Evolutionary conservation across 768 basidiomycete genomes (phyloP).

Genomic region (Amanita polypyramis): DNA sequence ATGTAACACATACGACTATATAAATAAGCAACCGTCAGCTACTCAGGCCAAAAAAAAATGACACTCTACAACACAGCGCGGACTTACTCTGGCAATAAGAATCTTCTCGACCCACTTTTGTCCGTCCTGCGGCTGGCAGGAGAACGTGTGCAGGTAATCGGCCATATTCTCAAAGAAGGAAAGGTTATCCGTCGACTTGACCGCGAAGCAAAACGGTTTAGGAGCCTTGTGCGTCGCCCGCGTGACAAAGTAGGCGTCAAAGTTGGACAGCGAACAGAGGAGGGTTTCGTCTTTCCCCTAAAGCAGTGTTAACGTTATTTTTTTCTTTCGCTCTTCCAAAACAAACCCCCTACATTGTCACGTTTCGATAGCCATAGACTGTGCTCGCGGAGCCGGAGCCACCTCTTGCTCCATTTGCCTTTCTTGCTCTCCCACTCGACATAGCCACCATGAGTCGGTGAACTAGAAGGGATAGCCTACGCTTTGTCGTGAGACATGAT

Average conservation of each 20-base stretch:
- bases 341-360: slow-evolving; percentile 61
- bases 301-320: too few species aligned
- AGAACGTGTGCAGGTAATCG: slow-evolving; percentile 85
- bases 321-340: too few species aligned
- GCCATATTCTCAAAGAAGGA: slow-evolving; percentile 79
- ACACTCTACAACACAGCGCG: not conserved
- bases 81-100: slow-evolving; percentile 70
- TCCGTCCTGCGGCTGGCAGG: slow-evolving; percentile 65
- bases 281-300: slow-evolving; percentile 79
- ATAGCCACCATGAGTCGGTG: slow-evolving; percentile 43
- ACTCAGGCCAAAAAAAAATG: too few species aligned
- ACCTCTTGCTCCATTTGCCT: slow-evolving; percentile 93
- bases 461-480: slow-evolving; percentile 33
- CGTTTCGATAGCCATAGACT: slow-evolving; percentile 83
- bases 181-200: slow-evolving; percentile 83
- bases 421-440: slow-evolving; percentile 87
- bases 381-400: slow-evolving; percentile 81
- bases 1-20: slow-evolving; percentile 71
- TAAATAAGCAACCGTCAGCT: slow-evolving; percentile 9
- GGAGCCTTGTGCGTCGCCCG: slow-evolving; percentile 74
- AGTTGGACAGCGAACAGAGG: slow-evolving; percentile 80
- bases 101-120: slow-evolving; percentile 72
- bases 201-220: slow-evolving; percentile 73
- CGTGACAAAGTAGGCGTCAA: slow-evolving; percentile 79
- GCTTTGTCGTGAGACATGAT: not conserved